Base-by-base conservation (phyloP, 768 basidiomycete species). In the Hygrocybe punicea region DNA sequence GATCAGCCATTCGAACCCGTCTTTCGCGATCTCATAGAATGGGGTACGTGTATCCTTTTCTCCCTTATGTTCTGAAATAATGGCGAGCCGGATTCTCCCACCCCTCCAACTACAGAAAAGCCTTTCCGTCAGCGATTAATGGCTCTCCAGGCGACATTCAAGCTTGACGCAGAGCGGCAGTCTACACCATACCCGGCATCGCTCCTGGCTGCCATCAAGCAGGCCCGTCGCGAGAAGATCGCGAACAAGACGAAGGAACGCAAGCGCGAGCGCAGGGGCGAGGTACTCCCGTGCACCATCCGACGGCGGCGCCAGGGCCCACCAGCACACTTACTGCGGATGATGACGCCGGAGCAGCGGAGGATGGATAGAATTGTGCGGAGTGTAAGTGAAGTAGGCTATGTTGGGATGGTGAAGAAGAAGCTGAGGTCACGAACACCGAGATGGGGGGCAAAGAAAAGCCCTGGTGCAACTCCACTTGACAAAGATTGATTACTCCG, bases 361-460 rank as follows among this genome's bases (percentile, higher is more conserved):
- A 69, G 66, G 51, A 65, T 75, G 67, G 87, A 90, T 59, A 72
- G 69, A 58, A 69, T 86, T 4, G 74, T 77, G 51, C 69, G 82
- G 36, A 77, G 75, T 37, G 75, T 81, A 2, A 79, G 85, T 53
- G 83, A 86, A 67, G 87, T 81, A 0, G 91, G 91, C 13, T 91
- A 89, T 67, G 79, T 84, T 2, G 89, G 81, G n/a, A 63, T 70
- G 64, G 75, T 85, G 50, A 93, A 91, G 73, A 71, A 71, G 57
- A 70, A 64, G 57, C 66, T 81, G 57, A 84, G 87, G 2, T 78
- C 29, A 8, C 4, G 29, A 29, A 29, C 8, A 29, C 29, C 29
- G 29, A 8, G 29, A 29, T 29, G 29, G 29, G 29, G 29, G 8
- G 29, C 29, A 8, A 29, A 29, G 29, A 29, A 29, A 29, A 29